Evolutionary conservation across 768 basidiomycete species (phyloP), one percentile per base, ranked within the genome.

Genomic region (Lentinula aciculospora): DNA sequence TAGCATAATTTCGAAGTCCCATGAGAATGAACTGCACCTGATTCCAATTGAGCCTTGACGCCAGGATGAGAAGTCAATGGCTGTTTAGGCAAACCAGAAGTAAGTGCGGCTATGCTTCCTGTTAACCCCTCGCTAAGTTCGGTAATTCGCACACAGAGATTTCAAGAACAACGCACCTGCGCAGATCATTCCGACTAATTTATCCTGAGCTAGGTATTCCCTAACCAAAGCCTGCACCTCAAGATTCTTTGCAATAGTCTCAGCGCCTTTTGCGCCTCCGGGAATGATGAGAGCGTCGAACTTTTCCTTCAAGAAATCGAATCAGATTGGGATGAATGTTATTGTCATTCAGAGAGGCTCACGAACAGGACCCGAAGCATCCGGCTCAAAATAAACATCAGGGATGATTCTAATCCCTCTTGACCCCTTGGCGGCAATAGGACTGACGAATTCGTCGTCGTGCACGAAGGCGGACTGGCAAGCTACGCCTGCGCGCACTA

Each of bases 171-270:
- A 29, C 77, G 32, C 54, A 85, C 90, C 90, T 51, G 91, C 91
- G 64, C 91, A 93, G 46, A 92, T 90, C 90, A 92, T 91, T 1
- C 84, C 91, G 25, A 93, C 86, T 27, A 79, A 64, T 65, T 85
- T 88, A 13, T 74, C 76, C 25, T 72, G 61, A 23, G 75, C 67
- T 45, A 88, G 66, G 63, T 83, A 92, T 21, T 75, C 69, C 56
- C 76, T 74, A 12, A 92, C 79, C 9, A 91, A 75, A 0, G 76
- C 72, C 65, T 92, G 88, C 1, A 92, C 86, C 2, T 69, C 72
- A 19, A 71, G 63, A 53, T 77, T 83, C 29, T 74, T 73, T 0
- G 89, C 82, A 42, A 93, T 82, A 0, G 84, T 88, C 51, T 87
- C 82, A 0, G 91, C 88, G 10, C 91, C 91, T 66, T 84, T 82